These are phyloP conservation scores for Sclerotinia sclerotiorum DNA, from an alignment of 2,329 filamentous ascomycete genomes.

Conservation along the genomic window DNA sequence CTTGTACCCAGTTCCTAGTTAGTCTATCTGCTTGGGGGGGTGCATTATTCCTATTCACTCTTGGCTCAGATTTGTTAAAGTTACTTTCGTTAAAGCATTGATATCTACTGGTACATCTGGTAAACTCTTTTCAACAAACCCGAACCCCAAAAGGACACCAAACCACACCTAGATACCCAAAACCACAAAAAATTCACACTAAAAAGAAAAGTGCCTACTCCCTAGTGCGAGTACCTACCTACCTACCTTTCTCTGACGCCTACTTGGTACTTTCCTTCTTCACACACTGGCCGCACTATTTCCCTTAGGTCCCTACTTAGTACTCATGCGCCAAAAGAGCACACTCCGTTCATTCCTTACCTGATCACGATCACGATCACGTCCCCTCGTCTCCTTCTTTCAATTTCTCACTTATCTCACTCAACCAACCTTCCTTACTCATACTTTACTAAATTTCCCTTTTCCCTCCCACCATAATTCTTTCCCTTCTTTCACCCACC, in stretches of 20 bases:
- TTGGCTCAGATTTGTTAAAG: background rate
- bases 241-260: too few species aligned
- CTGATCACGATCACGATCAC: background rate
- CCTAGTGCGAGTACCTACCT: too few species aligned
- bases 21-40: too few species aligned
- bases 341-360: slow-evolving; percentile 22
- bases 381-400: slow-evolving; percentile 5
- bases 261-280: too few species aligned
- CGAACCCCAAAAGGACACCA: background rate
- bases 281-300: too few species aligned
- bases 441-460: background rate
- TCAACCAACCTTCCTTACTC: background rate
- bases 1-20: too few species aligned
- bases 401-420: background rate
- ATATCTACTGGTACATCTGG: background rate
- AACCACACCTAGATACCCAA: background rate
- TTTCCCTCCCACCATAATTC: slow-evolving; percentile 19
- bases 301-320: too few species aligned
- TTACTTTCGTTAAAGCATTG: background rate
- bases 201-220: background rate
- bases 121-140: too few species aligned
- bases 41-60: background rate
- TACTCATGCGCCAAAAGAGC: slow-evolving; percentile 21
- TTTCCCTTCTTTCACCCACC: background rate
- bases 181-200: slow-evolving; percentile 1